phyloP scores from a whole-genome alignment of 129 eudicot species.

The Flaveria brownii region DNA sequence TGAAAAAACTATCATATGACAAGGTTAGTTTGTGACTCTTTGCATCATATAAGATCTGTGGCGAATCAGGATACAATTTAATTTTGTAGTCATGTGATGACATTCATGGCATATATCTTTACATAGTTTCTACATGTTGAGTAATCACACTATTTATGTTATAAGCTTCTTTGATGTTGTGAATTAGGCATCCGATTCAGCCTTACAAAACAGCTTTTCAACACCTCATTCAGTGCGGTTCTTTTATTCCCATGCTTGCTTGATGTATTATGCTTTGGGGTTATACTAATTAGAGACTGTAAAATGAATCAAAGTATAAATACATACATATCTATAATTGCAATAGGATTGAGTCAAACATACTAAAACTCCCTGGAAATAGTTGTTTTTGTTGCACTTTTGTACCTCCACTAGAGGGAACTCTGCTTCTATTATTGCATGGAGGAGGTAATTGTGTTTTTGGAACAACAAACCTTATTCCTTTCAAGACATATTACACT shows the following conservation, averaged over 20 bases:
- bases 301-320: background rate
- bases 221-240: slow-evolving; percentile 17
- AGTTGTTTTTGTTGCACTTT: no score
- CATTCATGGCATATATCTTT: slow-evolving; percentile 8
- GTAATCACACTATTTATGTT: slow-evolving; percentile 7
- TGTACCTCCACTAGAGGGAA: no score
- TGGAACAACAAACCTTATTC: no score
- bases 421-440: no score
- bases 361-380: slow-evolving; percentile 10
- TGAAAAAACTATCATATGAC: slow-evolving; percentile 52
- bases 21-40: slow-evolving; percentile 59
- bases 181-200: slow-evolving; percentile 17
- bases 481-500: no score
- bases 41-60: slow-evolving; percentile 10
- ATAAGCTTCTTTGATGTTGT: slow-evolving; percentile 16
- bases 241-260: slow-evolving; percentile 13
- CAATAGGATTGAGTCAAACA: slow-evolving; percentile 11
- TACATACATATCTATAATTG: background rate
- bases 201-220: slow-evolving; percentile 15
- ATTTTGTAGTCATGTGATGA: slow-evolving; percentile 10
- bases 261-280: slow-evolving; percentile 12
- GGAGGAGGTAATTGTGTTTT: no score
- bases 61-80: slow-evolving; percentile 17
- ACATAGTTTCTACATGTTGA: slow-evolving; percentile 3
- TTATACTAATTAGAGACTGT: background rate